Evolutionary conservation across 257 asterid genomes (phyloP).

Genomic region (Parsonsia alboflavescens): DNA sequence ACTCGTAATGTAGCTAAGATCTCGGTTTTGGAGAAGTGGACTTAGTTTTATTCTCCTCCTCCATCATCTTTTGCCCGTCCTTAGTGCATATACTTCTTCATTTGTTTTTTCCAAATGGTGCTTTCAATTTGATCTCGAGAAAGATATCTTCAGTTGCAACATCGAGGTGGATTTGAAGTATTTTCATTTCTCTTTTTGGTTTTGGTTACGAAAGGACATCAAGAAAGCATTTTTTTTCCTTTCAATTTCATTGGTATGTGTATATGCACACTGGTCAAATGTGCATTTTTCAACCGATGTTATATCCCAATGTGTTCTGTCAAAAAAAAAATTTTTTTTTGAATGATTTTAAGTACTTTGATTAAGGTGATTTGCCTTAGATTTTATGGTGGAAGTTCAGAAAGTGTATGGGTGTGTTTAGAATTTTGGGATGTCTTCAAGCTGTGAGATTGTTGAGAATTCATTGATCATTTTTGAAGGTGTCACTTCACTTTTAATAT

Average conservation of each 20-base stretch:
- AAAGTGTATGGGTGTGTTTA: neutral
- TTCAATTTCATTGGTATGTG: neutral
- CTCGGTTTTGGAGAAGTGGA: slow-evolving; percentile 1
- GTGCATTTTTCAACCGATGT: neutral
- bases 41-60: neutral
- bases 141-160: neutral
- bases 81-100: neutral
- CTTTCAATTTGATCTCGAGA: neutral
- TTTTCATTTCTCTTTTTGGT: slow-evolving; percentile 6
- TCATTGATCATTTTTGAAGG: neutral
- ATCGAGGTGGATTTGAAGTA: neutral
- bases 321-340: neutral
- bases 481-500: neutral
- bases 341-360: neutral
- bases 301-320: neutral
- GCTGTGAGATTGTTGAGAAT: neutral
- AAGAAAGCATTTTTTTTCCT: neutral
- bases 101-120: neutral
- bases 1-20: slow-evolving; percentile 2
- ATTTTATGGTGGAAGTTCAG: neutral
- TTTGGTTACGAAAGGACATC: neutral
- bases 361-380: neutral
- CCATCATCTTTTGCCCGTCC: slow-evolving; percentile 1
- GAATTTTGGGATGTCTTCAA: neutral
- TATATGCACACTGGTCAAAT: neutral